Percentiles rank a stretch among this genome's conserved stretches.
Conservation (phyloP, 2,329 filamentous ascomycete genomes). For the Coniella lustricola region DNA sequence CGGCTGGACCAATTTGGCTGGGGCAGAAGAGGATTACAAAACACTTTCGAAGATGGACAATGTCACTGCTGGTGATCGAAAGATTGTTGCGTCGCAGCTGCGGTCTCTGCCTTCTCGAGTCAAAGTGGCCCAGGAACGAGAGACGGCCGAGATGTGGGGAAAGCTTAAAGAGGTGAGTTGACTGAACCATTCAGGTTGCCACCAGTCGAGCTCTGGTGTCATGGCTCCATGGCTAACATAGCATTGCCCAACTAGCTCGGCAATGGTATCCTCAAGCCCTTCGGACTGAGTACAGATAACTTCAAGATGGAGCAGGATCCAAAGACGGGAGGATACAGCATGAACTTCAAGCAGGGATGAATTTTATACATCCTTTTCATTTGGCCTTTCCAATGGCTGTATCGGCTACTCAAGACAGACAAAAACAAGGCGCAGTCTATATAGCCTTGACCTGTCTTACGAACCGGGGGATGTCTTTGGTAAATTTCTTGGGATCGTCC, state of each 20-base stretch:
- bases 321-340: constrained; percentile 82
- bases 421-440: too few relatives aligned
- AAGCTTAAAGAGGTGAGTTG: constrained; percentile 74
- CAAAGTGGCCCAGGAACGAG: constrained; percentile 73
- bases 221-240: not conserved
- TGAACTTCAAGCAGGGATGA: constrained; percentile 61
- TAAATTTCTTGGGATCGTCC: constrained; percentile 38
- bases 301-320: constrained; percentile 93
- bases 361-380: not conserved
- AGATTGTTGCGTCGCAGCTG: constrained; percentile 61
- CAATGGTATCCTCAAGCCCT: constrained; percentile 86
- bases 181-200: too few relatives aligned
- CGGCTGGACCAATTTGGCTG: constrained; percentile 74
- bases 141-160: constrained; percentile 96
- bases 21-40: constrained; percentile 75
- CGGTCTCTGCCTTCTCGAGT: constrained; percentile 58
- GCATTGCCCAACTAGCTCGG: constrained; percentile 45
- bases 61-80: constrained; percentile 59
- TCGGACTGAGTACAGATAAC: constrained; percentile 88
- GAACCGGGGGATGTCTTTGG: constrained; percentile 16
- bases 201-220: too few relatives aligned
- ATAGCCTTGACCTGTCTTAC: constrained; percentile 15
- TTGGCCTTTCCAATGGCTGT: too few relatives aligned
- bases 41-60: constrained; percentile 50
- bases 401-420: not conserved